Base-by-base conservation (phyloP, 306 rosid genomes). In the Acacia acuminata region DNA sequence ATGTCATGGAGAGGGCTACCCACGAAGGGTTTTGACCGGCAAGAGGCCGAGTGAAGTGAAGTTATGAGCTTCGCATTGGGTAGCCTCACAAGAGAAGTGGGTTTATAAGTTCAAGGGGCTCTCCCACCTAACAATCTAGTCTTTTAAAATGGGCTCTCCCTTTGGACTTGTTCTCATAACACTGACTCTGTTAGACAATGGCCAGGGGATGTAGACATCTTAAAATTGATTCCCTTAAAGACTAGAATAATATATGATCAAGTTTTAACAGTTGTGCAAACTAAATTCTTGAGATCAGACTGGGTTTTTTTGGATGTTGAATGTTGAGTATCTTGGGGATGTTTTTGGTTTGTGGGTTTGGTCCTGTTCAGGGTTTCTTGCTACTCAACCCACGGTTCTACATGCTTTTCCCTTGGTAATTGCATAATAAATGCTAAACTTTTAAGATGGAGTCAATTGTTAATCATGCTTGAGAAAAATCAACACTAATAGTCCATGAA, bases 181-280 rank as follows among this genome's bases (percentile, higher is more conserved):
- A 5, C 42, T 0, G 42, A 38, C 42, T 38, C 58, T 50, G 63
- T 73, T n/a, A 56, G 74, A 66, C 67, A 34, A 70, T 45, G 61
- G 10, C 34, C 47, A 1, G 43, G 51, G 51, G 68, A 19, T 8
- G 17, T 4, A 17, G 16, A 13, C 30, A 40, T 25, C 10, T 73
- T 1, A 78, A 78, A 58, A 42, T 15, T 61, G 63, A 63, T 43
- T 24, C 53, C 71, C 60, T 69, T 50, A 53, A 75, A 68, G 42
- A 17, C 15, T 36, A 67, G 55, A 25, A 22, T 81, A 8, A 27
- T 47, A 44, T 22, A 47, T 72, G 9, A 72, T 47, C 19, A 3
- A 25, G 42, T 27, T 32, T 45, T 16, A 16, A 24, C 25, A 4
- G 40, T 45, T 71, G 22, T 71, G 36, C 58, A 25, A 71, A 24